These are phyloP conservation scores for Fusarium burgessii DNA, from an alignment of 2,329 filamentous ascomycete species.

Conservation along the genomic window DNA sequence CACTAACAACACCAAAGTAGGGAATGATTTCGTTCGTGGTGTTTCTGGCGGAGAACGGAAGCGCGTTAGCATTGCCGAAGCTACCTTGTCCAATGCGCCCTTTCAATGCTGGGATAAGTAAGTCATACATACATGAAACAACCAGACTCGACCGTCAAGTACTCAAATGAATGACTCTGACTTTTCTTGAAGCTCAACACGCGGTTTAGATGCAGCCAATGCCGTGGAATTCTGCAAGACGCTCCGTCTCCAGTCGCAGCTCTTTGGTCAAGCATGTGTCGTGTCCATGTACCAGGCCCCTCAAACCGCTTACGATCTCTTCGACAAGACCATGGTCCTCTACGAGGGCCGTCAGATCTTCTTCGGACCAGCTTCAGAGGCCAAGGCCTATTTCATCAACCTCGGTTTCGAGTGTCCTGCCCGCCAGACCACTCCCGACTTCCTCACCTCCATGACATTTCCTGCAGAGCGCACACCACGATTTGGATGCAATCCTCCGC, in stretches of 20 bases:
- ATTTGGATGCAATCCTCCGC: slow-evolving; percentile 50
- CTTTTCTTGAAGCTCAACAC: slow-evolving; percentile 35
- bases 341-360: slow-evolving; percentile 76
- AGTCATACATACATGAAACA: too few species aligned
- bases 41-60: slow-evolving; percentile 83
- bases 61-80: slow-evolving; percentile 81
- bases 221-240: slow-evolving; percentile 47
- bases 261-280: slow-evolving; percentile 41
- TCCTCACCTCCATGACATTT: slow-evolving; percentile 67
- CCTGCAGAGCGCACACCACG: slow-evolving; percentile 51
- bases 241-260: slow-evolving; percentile 42
- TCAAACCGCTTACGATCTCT: slow-evolving; percentile 68
- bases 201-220: slow-evolving; percentile 47
- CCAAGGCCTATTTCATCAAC: slow-evolving; percentile 70
- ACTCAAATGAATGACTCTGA: too few species aligned
- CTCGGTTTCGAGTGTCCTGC: slow-evolving; percentile 73
- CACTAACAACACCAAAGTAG: slow-evolving; percentile 77
- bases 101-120: slow-evolving; percentile 50
- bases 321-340: slow-evolving; percentile 75
- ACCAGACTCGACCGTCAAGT: too few species aligned
- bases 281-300: slow-evolving; percentile 70
- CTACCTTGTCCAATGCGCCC: slow-evolving; percentile 64
- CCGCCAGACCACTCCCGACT: slow-evolving; percentile 73
- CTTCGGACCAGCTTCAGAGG: slow-evolving; percentile 68
- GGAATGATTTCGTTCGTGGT: slow-evolving; percentile 75